Percentiles rank a stretch among this genome's conserved stretches.
phyloP scores from a whole-genome alignment of 73 alveolate species.

The Paraurostyla sp. region DNA sequence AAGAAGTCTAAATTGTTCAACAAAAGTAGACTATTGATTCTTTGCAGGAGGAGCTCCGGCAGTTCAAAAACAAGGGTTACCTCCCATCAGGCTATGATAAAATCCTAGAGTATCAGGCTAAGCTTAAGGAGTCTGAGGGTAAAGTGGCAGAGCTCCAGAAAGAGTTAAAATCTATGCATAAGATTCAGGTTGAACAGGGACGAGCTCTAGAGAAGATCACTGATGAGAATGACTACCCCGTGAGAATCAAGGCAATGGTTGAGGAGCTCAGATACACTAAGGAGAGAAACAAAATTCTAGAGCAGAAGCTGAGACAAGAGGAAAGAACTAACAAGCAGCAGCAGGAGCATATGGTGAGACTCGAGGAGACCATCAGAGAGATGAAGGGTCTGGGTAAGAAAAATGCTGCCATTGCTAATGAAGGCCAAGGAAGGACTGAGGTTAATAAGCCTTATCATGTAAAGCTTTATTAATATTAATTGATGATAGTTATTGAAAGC shows the following conservation, averaged over 20 bases:
- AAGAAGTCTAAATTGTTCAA: not conserved
- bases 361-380: constrained; percentile 36
- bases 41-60: not conserved
- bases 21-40: not conserved
- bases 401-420: not conserved
- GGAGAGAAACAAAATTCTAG: constrained; percentile 33
- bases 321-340: not conserved
- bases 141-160: constrained; percentile 11
- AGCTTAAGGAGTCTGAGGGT: constrained; percentile 38
- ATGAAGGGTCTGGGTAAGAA: not conserved
- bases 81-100: constrained; percentile 50
- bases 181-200: constrained; percentile 66
- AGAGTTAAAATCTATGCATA: constrained; percentile 58
- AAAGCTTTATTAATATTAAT: not conserved
- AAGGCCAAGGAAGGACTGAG: constrained; percentile 6
- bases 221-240: constrained; percentile 64
- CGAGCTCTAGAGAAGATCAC: constrained; percentile 65
- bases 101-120: not conserved
- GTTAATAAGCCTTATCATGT: constrained; percentile 54
- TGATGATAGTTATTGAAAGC: constrained; percentile 27
- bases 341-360: constrained; percentile 15
- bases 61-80: constrained; percentile 32
- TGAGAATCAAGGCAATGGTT: constrained; percentile 40
- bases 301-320: constrained; percentile 32
- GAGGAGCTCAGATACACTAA: constrained; percentile 67